Conservation (phyloP, 441 rosid species). For the Adansonia grandidieri region DNA sequence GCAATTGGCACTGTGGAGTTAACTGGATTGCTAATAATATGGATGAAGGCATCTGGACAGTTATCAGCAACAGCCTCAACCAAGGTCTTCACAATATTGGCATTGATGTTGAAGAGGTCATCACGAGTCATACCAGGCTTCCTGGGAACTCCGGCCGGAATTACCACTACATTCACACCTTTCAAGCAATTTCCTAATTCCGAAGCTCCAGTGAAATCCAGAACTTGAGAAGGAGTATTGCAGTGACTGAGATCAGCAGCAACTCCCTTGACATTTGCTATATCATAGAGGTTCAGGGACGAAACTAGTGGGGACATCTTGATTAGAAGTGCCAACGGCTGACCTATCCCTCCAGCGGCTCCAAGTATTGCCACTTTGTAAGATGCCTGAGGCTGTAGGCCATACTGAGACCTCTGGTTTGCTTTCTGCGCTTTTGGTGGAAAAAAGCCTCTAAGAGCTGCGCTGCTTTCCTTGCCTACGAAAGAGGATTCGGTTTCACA, state of each 20-base stretch:
- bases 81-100: conserved; percentile 72
- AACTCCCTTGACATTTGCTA: conserved; percentile 94
- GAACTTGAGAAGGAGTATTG: conserved; percentile 89
- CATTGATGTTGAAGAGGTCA: conserved; percentile 65
- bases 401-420: conserved; percentile 41
- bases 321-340: conserved; percentile 83
- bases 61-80: conserved; percentile 92
- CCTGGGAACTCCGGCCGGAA: conserved; percentile 96
- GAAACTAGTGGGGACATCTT: conserved; percentile 97
- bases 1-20: conserved; percentile 95
- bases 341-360: conserved; percentile 96
- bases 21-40: conserved; percentile 93
- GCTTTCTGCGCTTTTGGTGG: conserved; percentile 40
- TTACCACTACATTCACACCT: conserved; percentile 83
- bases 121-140: conserved; percentile 99
- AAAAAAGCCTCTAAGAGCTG: conserved; percentile 49
- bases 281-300: conserved; percentile 79
- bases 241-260: conserved; percentile 97
- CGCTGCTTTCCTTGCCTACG: conserved; percentile 56
- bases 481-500: conserved; percentile 59
- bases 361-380: conserved; percentile 96
- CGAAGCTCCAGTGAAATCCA: conserved; percentile 78
- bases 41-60: conserved; percentile 92
- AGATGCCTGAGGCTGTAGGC: conserved; percentile 63
- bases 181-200: conserved; percentile 74